Conservation (phyloP, 179 eudicot species). For the Silene coronaria region DNA sequence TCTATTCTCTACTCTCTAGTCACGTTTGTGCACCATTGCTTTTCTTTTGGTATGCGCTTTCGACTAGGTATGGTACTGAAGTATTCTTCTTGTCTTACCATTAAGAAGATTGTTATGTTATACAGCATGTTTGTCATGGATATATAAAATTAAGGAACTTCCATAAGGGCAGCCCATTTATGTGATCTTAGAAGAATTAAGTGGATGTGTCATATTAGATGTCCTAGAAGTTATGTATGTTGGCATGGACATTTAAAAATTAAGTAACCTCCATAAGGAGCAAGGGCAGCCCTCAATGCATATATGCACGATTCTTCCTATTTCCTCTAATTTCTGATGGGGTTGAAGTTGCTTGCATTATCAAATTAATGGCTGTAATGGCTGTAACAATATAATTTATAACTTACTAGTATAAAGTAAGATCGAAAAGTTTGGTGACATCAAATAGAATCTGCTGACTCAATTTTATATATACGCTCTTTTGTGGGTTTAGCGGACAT, state of each 20-base stretch:
- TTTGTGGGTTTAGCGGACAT: background rate
- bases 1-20: background rate
- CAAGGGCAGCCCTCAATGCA: no score
- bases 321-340: no score
- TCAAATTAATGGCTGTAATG: no score
- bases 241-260: no score
- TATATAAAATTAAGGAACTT: background rate
- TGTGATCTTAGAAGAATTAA: background rate
- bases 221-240: background rate
- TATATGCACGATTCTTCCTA: no score
- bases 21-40: background rate
- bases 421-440: background rate
- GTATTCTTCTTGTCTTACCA: background rate
- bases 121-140: background rate
- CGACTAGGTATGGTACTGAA: no score
- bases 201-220: background rate
- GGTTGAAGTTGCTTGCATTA: no score
- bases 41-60: background rate
- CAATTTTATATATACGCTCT: background rate
- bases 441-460: background rate
- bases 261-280: no score
- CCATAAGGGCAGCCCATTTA: background rate
- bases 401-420: background rate
- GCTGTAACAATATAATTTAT: no score
- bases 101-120: background rate